Base-by-base conservation (phyloP, 129 eudicot species). In the Chrysanthemum seticuspe region DNA sequence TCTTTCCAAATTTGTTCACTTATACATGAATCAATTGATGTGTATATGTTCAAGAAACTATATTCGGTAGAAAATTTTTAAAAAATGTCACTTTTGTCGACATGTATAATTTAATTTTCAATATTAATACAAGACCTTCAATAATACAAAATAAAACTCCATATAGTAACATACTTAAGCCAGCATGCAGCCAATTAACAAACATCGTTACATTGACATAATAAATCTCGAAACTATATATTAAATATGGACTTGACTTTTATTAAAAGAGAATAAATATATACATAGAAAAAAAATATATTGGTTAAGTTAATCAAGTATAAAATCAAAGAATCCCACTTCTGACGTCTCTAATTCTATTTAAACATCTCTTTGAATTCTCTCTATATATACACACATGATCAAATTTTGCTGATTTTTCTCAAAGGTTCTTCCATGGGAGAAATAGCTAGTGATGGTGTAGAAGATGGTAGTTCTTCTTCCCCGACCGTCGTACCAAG, bases 311-410 rank as follows among this genome's bases (percentile, higher is more conserved):
- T 50, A 25, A 52, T 49, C 34, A 62, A 19, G 61, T 78, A 64
- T 19, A 72, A 54, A 71, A 55, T 72, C 60, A 72, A 65, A 65
- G 73, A 65, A 78, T 78, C 73, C 68, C 78, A 72, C 78, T 72
- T 72, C 62, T 65, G 54, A 71, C 59, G 44, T n/a, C 34, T 62
- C 63, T 54, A 72, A 8, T 44, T 71, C 73, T 71, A 78, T 71
- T 67, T 63, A 63, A 64, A 55, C 73, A 45, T 27, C 36, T 36
- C 3, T 0, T 51, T 11, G 16, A 23, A 23, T 23, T 56, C 45
- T 40, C 60, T n/a, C 57, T 13, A 45, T 25, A 34, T 11, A 19
- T 19, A 40, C 47, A 40, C 47, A 40, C 47, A 7, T 40, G 47
- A 40, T 45, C 68, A 59, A 16, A 29, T 47, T 25, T 21, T 27